Evolutionary conservation across 1,284 basidiomycete species (phyloP).

Genomic region (Malassezia yamatoensis): DNA sequence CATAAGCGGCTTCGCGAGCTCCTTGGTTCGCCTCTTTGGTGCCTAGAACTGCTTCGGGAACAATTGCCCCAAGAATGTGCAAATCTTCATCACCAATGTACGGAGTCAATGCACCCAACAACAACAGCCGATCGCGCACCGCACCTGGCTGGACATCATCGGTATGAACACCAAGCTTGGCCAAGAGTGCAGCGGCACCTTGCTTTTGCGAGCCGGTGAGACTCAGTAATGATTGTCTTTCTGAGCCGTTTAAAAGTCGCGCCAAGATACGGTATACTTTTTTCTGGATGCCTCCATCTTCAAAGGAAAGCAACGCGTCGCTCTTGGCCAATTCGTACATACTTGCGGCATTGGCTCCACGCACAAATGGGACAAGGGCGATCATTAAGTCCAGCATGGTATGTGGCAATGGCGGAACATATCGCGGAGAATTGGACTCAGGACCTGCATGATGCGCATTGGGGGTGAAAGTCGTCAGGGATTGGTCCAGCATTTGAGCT

Average conservation of each 20-base stretch:
- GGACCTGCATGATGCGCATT: conserved; percentile 13
- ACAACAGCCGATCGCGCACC: conserved; percentile 69
- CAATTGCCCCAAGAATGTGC: conserved; percentile 74
- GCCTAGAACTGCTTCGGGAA: conserved; percentile 91
- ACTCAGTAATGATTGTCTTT: conserved; percentile 17
- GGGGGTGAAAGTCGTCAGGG: conserved; percentile 51
- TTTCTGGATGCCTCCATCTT: conserved; percentile 78
- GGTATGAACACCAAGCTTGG: conserved; percentile 32
- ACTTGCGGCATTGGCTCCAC: conserved; percentile 24
- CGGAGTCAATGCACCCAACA: conserved; percentile 66
- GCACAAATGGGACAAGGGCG: conserved; percentile 61
- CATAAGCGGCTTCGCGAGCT: conserved; percentile 77
- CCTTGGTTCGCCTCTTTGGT: conserved; percentile 97
- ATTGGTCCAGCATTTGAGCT: conserved; percentile 63
- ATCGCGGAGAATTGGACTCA: conserved; percentile 17
- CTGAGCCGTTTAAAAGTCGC: conserved; percentile 49
- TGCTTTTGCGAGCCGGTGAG: conserved; percentile 7
- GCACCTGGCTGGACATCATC: conserved; percentile 65
- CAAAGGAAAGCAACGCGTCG: conserved; percentile 54
- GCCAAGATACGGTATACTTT: conserved; percentile 81
- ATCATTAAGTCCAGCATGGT: conserved; percentile 83
- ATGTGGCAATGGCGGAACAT: conserved; percentile 53
- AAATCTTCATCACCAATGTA: conserved; percentile 63
- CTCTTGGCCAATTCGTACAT: conserved; percentile 53
- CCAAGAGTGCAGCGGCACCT: conserved; percentile 26